A percentile compares a stretch with the other conserved stretches of the same genome.
Evolutionary conservation across 2,329 filamentous ascomycete genomes (phyloP).

Genomic region (Pseudonectria buxi): DNA sequence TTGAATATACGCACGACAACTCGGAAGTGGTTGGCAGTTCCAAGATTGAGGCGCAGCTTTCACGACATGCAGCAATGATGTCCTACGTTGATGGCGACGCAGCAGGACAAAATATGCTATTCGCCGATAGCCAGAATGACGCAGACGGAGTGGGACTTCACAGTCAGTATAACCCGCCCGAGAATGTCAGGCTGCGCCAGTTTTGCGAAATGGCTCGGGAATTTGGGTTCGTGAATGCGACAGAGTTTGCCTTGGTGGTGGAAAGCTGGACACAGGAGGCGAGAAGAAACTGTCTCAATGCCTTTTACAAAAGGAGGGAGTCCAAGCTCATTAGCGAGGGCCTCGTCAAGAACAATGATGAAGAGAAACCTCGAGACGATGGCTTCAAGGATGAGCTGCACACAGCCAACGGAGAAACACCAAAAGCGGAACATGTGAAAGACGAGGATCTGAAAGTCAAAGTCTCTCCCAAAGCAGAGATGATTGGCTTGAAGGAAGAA

Average conservation of each 20-base stretch:
- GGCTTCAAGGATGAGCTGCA: background rate
- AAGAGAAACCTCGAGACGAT: conserved; percentile 7
- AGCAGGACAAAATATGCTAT: conserved; percentile 49
- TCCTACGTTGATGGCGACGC: conserved; percentile 38
- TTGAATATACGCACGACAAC: conserved; percentile 95
- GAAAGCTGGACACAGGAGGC: conserved; percentile 86
- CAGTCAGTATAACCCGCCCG: conserved; percentile 61
- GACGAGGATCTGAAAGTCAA: conserved; percentile 8
- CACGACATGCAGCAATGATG: conserved; percentile 63
- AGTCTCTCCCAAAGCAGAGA: no score
- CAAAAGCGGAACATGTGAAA: background rate
- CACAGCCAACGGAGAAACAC: no score
- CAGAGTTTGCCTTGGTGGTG: conserved; percentile 82
- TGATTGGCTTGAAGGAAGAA: conserved; percentile 5
- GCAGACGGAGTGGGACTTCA: conserved; percentile 25
- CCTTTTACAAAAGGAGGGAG: conserved; percentile 68
- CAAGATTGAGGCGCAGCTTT: conserved; percentile 83
- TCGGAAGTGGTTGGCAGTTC: conserved; percentile 89
- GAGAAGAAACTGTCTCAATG: conserved; percentile 68
- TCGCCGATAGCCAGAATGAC: conserved; percentile 43
- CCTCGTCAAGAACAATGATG: conserved; percentile 15
- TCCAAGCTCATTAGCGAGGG: conserved; percentile 36
- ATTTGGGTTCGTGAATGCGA: conserved; percentile 68
- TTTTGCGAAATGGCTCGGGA: conserved; percentile 85
- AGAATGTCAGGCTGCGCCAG: conserved; percentile 68